Base-by-base conservation (phyloP, 169 alveolate genomes). In the Plasmodium vivax region DNA sequence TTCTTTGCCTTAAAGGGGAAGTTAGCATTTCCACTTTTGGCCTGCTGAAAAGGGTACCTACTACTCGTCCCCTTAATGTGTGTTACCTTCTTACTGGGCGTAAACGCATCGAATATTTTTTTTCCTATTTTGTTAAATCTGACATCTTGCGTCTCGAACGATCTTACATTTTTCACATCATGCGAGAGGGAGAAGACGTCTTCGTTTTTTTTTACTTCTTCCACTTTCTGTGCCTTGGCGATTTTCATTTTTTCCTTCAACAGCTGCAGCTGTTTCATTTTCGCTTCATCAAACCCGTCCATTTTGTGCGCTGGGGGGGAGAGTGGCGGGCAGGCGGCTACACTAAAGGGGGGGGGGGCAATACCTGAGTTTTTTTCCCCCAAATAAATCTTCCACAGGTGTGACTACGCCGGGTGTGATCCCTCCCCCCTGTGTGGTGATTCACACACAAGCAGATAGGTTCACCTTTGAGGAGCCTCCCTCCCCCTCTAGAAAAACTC, bases 261-360 rank as follows among this genome's bases (percentile, higher is more conserved):
- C 84, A 91, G 77, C 84, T 91, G 95, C 3, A 91, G 92, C 84
- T 91, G 95, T 23, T 91, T 91, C 95, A 91, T 91, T 51, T 91
- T 91, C 2, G 85, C 16, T 38, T 85, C 93, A 68, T 85, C 93
- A 38, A 85, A 85, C 4, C 93, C 93, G 43, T 85, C 93, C 93
- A 85, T 85, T 85, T 75, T 74, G 41, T 68, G 0, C 38, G 23
- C 16, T 14, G 38, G 23, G 54, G 34, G 38, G 23, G 32, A 45
- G 34, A 41, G n/a, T 19, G 27, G 32, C 10, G n/a, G n/a, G n/a
- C n/a, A n/a, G n/a, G n/a, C n/a, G n/a, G n/a, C n/a, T n/a, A n/a
- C n/a, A n/a, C n/a, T n/a, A n/a, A n/a, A n/a, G n/a, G n/a, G 47
- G 47, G 47, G 47, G 0, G 47, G 10, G 6, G 51, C 51, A 43